Conservation (phyloP, 2,329 filamentous ascomycete genomes). For the Huntiella bhutanensis region DNA sequence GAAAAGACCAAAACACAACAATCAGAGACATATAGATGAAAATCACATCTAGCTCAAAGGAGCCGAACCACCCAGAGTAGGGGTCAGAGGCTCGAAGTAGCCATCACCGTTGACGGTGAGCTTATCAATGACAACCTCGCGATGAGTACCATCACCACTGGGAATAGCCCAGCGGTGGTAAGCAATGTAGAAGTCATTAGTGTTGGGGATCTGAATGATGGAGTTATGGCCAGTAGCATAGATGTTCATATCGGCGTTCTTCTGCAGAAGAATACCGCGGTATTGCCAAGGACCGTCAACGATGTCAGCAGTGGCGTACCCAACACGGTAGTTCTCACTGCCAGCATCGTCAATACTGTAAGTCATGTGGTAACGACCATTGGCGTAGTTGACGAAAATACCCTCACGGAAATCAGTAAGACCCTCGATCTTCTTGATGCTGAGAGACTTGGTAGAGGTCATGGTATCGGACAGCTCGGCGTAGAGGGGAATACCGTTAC, state of each 20-base stretch:
- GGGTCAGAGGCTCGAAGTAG: constrained; percentile 20
- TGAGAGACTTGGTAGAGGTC: constrained; percentile 23
- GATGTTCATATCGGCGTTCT: constrained; percentile 23
- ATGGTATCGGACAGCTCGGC: constrained; percentile 28
- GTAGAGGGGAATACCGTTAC: constrained; percentile 25
- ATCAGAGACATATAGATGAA: too few species aligned
- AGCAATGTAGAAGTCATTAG: constrained; percentile 30
- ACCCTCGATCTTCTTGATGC: constrained; percentile 18
- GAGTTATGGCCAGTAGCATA: constrained; percentile 27
- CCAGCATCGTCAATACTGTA: constrained; percentile 29
- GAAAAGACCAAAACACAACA: too few species aligned
- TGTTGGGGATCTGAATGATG: constrained; percentile 26
- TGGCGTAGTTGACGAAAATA: constrained; percentile 24
- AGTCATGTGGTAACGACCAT: constrained; percentile 27
- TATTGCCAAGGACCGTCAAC: constrained; percentile 26
- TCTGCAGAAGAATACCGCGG: constrained; percentile 24
- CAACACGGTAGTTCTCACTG: constrained; percentile 26
- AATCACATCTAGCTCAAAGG: too few species aligned
- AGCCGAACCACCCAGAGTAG: constrained; percentile 18
- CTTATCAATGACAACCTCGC: constrained; percentile 25
- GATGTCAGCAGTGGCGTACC: constrained; percentile 24
- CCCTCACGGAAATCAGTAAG: constrained; percentile 26
- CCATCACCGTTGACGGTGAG: constrained; percentile 22
- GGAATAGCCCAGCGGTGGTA: constrained; percentile 30
- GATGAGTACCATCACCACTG: constrained; percentile 23